phyloP scores from a whole-genome alignment of 164 flowering plant genomes.

The Chloranthus sessilifolius region DNA sequence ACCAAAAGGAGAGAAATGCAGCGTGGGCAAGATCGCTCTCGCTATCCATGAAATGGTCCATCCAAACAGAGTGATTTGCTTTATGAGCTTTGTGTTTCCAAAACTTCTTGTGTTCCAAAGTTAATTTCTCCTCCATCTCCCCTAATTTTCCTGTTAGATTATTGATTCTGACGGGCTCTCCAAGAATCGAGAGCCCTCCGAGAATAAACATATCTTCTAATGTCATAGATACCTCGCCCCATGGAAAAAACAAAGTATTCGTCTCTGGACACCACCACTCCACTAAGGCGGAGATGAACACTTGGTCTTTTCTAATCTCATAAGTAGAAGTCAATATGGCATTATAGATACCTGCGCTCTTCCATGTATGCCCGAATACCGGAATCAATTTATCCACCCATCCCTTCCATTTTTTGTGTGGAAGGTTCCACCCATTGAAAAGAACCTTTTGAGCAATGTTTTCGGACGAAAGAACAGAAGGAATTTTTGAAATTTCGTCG shows the following conservation, averaged over 20 bases:
- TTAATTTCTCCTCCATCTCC: conserved; percentile 4
- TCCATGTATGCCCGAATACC: neutral
- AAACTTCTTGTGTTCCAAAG: neutral
- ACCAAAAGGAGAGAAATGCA: conserved; percentile 33
- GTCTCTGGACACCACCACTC: conserved; percentile 29
- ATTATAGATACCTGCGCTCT: neutral
- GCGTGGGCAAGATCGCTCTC: conserved; percentile 25
- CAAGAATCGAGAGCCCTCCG: conserved; percentile 28
- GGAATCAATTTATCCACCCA: neutral
- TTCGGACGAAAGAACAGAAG: neutral
- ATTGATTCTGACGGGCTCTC: conserved; percentile 16
- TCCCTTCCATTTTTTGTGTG: neutral
- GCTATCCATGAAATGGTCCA: conserved; percentile 14
- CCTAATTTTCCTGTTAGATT: conserved; percentile 2
- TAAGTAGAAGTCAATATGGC: neutral
- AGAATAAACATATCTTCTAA: conserved; percentile 32
- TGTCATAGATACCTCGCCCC: conserved; percentile 37
- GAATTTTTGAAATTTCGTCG: neutral
- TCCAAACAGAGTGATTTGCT: conserved; percentile 10
- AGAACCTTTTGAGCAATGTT: neutral
- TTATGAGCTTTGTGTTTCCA: neutral
- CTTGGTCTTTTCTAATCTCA: conserved; percentile 2
- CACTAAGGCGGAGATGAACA: conserved; percentile 15
- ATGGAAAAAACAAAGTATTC: conserved; percentile 31
- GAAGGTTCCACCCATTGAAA: neutral